These are phyloP conservation scores for Farysia itapuensis DNA, from an alignment of 1,284 basidiomycete species.

Conservation along the genomic window DNA sequence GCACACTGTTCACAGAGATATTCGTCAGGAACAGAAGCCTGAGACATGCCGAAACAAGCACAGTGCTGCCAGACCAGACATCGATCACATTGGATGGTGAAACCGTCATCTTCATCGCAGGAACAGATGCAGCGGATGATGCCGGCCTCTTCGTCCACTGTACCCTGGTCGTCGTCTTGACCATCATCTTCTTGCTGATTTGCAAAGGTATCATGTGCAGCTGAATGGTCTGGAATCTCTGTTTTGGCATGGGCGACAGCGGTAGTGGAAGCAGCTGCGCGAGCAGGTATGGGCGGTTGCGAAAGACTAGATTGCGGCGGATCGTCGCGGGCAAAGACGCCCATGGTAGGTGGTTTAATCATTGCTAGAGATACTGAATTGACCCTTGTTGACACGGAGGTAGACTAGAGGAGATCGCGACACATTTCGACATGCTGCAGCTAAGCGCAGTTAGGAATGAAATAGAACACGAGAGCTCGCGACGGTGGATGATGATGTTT, in stretches of 20 bases:
- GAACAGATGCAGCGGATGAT: conserved; percentile 70
- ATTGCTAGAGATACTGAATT: too few relatives aligned
- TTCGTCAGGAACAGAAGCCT: conserved; percentile 70
- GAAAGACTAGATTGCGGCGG: conserved; percentile 1
- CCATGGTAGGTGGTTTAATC: conserved; percentile 37
- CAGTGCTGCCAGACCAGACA: conserved; percentile 90
- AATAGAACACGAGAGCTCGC: too few relatives aligned
- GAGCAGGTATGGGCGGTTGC: neutral
- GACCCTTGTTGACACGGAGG: too few relatives aligned
- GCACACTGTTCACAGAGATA: conserved; percentile 62
- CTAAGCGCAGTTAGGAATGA: too few relatives aligned
- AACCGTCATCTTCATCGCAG: conserved; percentile 77
- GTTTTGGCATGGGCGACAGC: neutral
- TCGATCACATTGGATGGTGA: conserved; percentile 85
- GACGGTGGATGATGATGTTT: too few relatives aligned
- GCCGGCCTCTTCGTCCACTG: conserved; percentile 49
- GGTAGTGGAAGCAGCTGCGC: neutral
- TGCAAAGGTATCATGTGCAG: neutral
- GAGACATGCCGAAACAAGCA: conserved; percentile 71
- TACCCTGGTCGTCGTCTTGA: conserved; percentile 46
- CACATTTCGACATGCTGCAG: too few relatives aligned
- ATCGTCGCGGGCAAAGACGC: conserved; percentile 36
- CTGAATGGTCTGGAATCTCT: neutral
- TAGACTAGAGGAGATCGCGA: too few relatives aligned
- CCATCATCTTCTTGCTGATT: conserved; percentile 10